Base-by-base conservation (phyloP, 176 grass and related monocot species). In the Carex littledalei region DNA sequence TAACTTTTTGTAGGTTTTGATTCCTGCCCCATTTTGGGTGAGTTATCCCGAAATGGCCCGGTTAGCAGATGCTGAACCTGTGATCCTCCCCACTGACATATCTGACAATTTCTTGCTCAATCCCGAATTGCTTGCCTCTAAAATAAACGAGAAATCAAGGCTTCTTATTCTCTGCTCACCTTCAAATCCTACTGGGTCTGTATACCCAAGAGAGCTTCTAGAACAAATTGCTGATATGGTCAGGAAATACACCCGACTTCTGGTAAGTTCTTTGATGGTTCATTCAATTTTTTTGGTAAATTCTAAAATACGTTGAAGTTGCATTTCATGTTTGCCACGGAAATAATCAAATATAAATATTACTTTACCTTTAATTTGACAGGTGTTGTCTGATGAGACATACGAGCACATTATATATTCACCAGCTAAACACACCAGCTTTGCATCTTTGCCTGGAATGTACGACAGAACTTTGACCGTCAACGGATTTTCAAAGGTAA, bases 21-120 rank as follows among this genome's bases (percentile, higher is more conserved):
- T 97, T 83, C 94, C 94, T 60, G 94, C 92, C 58, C 94, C 94
- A 80, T 97, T 73, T 67, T 97, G 92, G 92, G 92, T 97, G 71
- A 97, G 92, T 49, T 97, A 97, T 87, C 94, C 94, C 87, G 94
- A 97, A 80, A 97, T 97, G 90, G 94, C 92, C 89, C 92, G 86
- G 81, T 86, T 97, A 60, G 92, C 92, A 78, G 94, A 81, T 85
- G 92, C 94, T 66, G 84, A 89, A 45, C 94, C 92, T 73, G 89
- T 97, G 26, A 97, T 97, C 79, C 81, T 97, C 49, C 86, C 90
- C 35, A 94, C 94, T 81, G 87, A 90, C 87, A 97, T 97, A 88
- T 92, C 90, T 41, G 79, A 97, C 73, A 94, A 92, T 82, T 97
- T 84, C 39, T 88, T 97, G 3, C 72, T 97, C 67, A 91, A 39